Evolutionary conservation across 1,139 yeast species (phyloP).

Genomic region (Blastobotrys serpentis): DNA sequence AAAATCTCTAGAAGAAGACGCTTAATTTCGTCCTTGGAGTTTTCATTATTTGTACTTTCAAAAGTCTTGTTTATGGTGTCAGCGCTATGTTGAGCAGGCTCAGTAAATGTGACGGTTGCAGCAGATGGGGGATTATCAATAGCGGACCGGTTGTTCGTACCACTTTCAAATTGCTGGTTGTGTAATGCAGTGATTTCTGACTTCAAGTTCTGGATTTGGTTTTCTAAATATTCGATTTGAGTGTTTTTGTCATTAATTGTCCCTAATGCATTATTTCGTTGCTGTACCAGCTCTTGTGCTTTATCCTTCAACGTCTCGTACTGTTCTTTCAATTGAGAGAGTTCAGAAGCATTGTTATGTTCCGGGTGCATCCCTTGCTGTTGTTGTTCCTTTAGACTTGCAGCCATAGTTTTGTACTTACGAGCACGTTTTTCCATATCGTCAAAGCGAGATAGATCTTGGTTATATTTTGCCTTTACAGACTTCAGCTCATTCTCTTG

Average conservation of each 20-base stretch:
- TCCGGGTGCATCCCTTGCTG: slow-evolving; percentile 14
- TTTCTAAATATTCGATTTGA: slow-evolving; percentile 14
- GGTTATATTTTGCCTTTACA: slow-evolving; percentile 17
- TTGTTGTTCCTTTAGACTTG: slow-evolving; percentile 22
- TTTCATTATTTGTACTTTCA: background rate
- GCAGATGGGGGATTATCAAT: background rate
- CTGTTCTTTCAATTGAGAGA: slow-evolving; percentile 13
- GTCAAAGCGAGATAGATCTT: slow-evolving; percentile 18
- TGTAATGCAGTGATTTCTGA: slow-evolving; percentile 7
- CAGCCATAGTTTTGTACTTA: slow-evolving; percentile 25
- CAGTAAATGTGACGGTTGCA: slow-evolving; percentile 2
- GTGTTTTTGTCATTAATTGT: slow-evolving; percentile 16
- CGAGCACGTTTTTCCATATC: slow-evolving; percentile 24
- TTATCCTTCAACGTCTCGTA: slow-evolving; percentile 13
- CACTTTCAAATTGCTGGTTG: background rate
- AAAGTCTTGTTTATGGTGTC: background rate
- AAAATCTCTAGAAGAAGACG: background rate
- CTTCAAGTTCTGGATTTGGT: slow-evolving; percentile 1
- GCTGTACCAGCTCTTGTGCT: slow-evolving; percentile 9
- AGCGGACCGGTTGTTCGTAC: background rate
- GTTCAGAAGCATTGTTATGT: slow-evolving; percentile 4
- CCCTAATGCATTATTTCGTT: slow-evolving; percentile 16
- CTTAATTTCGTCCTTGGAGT: slow-evolving; percentile 7
- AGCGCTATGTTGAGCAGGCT: background rate
- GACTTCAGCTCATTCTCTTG: slow-evolving; percentile 22